phyloP scores from a whole-genome alignment of 2,329 filamentous ascomycete species.

The Bertia moriformis region DNA sequence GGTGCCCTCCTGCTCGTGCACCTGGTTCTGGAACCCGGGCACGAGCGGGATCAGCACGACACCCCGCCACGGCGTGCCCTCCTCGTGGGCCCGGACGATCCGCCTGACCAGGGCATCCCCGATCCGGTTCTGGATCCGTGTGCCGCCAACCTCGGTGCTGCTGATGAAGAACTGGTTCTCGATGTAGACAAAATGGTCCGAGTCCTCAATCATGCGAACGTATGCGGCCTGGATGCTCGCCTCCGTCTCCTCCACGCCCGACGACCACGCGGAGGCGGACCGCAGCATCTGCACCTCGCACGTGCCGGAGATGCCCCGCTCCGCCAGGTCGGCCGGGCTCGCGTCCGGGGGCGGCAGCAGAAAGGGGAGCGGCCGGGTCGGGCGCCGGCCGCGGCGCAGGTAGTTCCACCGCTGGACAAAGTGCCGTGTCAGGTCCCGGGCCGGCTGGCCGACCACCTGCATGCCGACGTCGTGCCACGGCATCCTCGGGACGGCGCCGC shows the following conservation, averaged over 20 bases:
- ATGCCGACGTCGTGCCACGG: constrained; percentile 97
- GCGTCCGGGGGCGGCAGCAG: constrained; percentile 87
- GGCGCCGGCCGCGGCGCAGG: constrained; percentile 78
- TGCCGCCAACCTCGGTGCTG: constrained; percentile 74
- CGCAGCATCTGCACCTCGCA: constrained; percentile 93
- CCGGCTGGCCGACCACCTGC: constrained; percentile 93
- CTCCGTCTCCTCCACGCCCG: constrained; percentile 79
- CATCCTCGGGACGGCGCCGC: constrained; percentile 78
- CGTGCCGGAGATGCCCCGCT: constrained; percentile 76
- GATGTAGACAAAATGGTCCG: constrained; percentile 94
- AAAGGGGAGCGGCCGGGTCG: constrained; percentile 84
- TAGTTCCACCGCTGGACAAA: constrained; percentile 99
- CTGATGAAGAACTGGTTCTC: constrained; percentile 99
- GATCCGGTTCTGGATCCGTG: constrained; percentile 80
- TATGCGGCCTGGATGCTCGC: constrained; percentile 95
- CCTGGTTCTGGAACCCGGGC: constrained; percentile 93
- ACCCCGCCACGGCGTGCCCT: constrained; percentile 79
- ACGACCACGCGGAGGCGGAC: constrained; percentile 80
- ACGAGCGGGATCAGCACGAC: constrained; percentile 85
- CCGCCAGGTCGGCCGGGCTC: constrained; percentile 69
- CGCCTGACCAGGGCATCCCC: constrained; percentile 88
- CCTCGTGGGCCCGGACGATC: constrained; percentile 69
- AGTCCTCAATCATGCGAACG: constrained; percentile 83
- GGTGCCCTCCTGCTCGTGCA: constrained; percentile 83
- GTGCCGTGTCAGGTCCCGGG: constrained; percentile 81